These are phyloP conservation scores for Trifolium subterraneum DNA, from an alignment of 306 rosid species.

Conservation along the genomic window DNA sequence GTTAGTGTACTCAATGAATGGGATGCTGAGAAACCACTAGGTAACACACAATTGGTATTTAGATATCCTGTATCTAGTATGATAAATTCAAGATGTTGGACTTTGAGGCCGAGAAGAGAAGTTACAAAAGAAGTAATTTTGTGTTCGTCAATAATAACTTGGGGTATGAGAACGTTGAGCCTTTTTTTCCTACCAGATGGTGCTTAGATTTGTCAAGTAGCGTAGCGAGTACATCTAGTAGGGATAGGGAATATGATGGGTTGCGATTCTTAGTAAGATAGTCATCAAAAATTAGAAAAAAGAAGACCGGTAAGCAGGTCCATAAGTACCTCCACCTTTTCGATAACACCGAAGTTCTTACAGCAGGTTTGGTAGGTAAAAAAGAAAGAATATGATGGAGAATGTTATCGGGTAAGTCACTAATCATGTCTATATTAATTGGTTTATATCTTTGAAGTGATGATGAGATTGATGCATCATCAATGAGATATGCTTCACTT, in stretches of 20 bases:
- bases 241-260: not conserved
- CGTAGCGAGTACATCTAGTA: not conserved
- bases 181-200: too few relatives aligned
- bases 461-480: not conserved
- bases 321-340: not conserved
- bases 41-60: not conserved
- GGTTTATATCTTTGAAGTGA: too few relatives aligned
- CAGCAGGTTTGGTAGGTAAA: not conserved
- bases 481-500: too few relatives aligned
- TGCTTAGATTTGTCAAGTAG: not conserved
- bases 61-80: not conserved
- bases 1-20: not conserved
- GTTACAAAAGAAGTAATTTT: not conserved
- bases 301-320: not conserved
- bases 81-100: not conserved
- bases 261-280: too few relatives aligned
- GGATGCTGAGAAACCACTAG: not conserved
- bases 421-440: not conserved
- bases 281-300: too few relatives aligned
- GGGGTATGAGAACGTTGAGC: not conserved
- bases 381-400: not conserved
- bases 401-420: too few relatives aligned
- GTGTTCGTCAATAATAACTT: not conserved
- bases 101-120: not conserved
- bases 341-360: not conserved